phyloP scores from a whole-genome alignment of 164 flowering plant genomes.

The Vitis rotundifolia region DNA sequence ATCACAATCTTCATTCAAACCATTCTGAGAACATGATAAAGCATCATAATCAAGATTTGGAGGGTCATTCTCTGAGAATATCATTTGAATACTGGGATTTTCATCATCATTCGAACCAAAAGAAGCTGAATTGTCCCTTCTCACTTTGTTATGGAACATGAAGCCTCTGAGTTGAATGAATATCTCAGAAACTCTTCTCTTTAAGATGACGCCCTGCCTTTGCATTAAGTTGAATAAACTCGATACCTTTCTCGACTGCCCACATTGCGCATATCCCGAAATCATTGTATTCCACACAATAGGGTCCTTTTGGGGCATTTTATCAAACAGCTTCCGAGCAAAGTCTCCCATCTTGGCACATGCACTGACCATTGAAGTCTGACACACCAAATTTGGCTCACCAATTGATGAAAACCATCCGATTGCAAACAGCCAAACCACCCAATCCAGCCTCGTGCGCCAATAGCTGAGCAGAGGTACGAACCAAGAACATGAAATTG shows the following conservation, averaged over 20 bases:
- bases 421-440: slow-evolving; percentile 19
- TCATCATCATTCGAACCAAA: no score
- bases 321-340: slow-evolving; percentile 45
- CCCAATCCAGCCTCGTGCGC: slow-evolving; percentile 33
- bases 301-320: no score
- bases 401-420: slow-evolving; percentile 23
- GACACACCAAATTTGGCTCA: slow-evolving; percentile 49
- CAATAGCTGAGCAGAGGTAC: slow-evolving; percentile 40
- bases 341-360: slow-evolving; percentile 41
- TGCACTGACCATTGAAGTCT: slow-evolving; percentile 51
- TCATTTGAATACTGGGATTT: no score
- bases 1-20: no score
- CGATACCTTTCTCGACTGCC: slow-evolving; percentile 42
- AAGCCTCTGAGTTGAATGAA: no score
- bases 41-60: no score
- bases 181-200: no score
- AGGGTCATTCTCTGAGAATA: no score
- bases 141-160: background rate
- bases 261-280: slow-evolving; percentile 50
- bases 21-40: no score
- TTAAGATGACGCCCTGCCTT: slow-evolving; percentile 25
- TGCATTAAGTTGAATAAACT: slow-evolving; percentile 48
- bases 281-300: no score
- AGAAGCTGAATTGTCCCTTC: no score
- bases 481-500: slow-evolving; percentile 52